phyloP scores from a whole-genome alignment of 371 early-diverging fungal species.

The Apophysomyces ossiformis region DNA sequence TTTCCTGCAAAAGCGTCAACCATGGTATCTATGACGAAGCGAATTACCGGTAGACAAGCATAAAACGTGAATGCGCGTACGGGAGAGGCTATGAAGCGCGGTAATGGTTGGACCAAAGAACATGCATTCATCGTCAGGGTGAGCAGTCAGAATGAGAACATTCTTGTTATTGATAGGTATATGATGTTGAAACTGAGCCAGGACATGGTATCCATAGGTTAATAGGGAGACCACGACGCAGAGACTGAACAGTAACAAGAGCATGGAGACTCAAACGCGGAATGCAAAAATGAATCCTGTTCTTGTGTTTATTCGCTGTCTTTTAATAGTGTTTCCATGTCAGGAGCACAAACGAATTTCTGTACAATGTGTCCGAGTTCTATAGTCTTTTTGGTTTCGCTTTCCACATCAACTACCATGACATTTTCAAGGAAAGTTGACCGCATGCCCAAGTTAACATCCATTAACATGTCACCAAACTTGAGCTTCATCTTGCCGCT shows the following conservation, averaged over 20 bases:
- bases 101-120: slow-evolving; percentile 95
- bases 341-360: slow-evolving; percentile 68
- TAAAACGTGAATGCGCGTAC: slow-evolving; percentile 66
- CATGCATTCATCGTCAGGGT: slow-evolving; percentile 99
- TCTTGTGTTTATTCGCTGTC: slow-evolving; percentile 23
- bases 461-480: slow-evolving; percentile 69
- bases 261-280: background rate
- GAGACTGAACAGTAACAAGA: slow-evolving; percentile 1
- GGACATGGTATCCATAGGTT: slow-evolving; percentile 23
- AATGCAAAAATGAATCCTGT: background rate
- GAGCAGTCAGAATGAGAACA: slow-evolving; percentile 90
- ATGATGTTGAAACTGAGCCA: slow-evolving; percentile 22
- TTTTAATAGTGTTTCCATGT: slow-evolving; percentile 60
- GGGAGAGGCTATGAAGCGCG: slow-evolving; percentile 34
- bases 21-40: background rate
- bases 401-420: slow-evolving; percentile 61
- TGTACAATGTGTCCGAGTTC: slow-evolving; percentile 69
- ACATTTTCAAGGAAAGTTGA: slow-evolving; percentile 66
- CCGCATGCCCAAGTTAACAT: slow-evolving; percentile 62
- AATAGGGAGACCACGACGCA: slow-evolving; percentile 17
- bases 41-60: slow-evolving; percentile 86
- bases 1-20: slow-evolving; percentile 57
- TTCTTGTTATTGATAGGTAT: slow-evolving; percentile 39
- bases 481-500: slow-evolving; percentile 76
- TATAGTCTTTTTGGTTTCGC: slow-evolving; percentile 52